A percentile compares a stretch with the other conserved stretches of the same genome.
Evolutionary conservation across 768 basidiomycete genomes (phyloP).

Genomic region (Tulasnella sp.): DNA sequence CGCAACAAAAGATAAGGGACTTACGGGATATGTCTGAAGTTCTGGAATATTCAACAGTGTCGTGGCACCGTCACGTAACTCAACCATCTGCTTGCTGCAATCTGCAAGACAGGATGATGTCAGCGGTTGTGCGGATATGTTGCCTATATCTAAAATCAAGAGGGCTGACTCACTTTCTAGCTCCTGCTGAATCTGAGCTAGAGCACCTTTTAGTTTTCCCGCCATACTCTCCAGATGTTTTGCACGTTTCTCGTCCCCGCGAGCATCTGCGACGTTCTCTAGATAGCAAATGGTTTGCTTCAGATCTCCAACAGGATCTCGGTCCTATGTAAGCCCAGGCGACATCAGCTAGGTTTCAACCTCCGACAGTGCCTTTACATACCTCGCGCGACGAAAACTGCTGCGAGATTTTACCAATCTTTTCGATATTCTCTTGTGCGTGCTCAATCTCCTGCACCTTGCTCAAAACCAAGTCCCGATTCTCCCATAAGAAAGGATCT

Average conservation of each 20-base stretch:
- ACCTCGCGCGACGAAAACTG: constrained; percentile 3
- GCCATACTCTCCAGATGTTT: constrained; percentile 34
- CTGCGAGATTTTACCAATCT: constrained; percentile 35
- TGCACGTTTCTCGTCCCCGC: constrained; percentile 38
- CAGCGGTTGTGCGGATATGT: background rate
- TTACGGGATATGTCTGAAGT: constrained; percentile 47
- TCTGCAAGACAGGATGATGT: constrained; percentile 35
- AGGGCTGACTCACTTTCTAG: constrained; percentile 37
- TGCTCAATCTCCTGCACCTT: constrained; percentile 30
- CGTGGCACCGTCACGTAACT: constrained; percentile 35
- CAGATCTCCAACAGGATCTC: constrained; percentile 52
- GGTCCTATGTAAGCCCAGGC: constrained; percentile 42
- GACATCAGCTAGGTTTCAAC: no score
- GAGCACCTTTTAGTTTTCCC: constrained; percentile 40
- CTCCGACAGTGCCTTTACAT: background rate
- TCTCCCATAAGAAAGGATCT: constrained; percentile 58
- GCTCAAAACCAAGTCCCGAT: constrained; percentile 34
- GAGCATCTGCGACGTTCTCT: constrained; percentile 47
- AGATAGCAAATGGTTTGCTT: constrained; percentile 57
- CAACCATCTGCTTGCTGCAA: constrained; percentile 33
- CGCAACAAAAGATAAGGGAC: constrained; percentile 19
- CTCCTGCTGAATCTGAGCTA: constrained; percentile 42
- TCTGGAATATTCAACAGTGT: constrained; percentile 51
- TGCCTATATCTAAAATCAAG: background rate
- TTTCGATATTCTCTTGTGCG: constrained; percentile 40